Base-by-base conservation (phyloP, 2,329 filamentous ascomycete species). In the Aspergillus persii region DNA sequence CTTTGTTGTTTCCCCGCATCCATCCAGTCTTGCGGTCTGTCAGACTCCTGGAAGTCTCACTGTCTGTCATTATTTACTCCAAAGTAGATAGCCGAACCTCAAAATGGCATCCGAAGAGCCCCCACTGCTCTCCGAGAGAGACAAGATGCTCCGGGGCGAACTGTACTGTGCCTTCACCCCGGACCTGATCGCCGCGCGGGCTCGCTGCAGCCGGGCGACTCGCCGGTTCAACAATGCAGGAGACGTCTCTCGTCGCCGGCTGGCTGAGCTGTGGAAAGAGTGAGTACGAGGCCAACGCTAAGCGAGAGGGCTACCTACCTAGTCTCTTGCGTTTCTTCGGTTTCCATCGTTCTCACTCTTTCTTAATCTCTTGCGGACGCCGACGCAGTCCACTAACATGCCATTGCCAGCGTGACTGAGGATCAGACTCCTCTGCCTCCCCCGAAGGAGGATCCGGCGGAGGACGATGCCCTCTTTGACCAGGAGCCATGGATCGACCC, bases 81-180 rank as follows among this genome's bases (percentile, higher is more conserved):
- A 5, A n/a, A n/a, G 36, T 47, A 9, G 8, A 3, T 11, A 26
- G 15, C 18, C 6, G 11, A 8, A 33, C 18, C 48, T 26, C 30
- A 8, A 39, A 27, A 51, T 57, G 48, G 52, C 44, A 11, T 56
- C 48, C 26, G 39, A 59, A 23, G n/a, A 71, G 67, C 62, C 53
- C 61, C 4, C 53, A 62, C 15, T 57, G 58, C 11, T 69, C 23
- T 36, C 69, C 6, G 70, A 76, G 57, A 71, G 63, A 59, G 68
- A 76, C 44, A 77, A 73, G 55, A 91, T 91, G 87, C 74, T 78
- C 51, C 79, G 81, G 12, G 89, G 89, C 52, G 86, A 94, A 71
- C 81, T 94, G 9, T 93, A 92, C 74, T 83, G 87, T 66, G 86
- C 89, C 47, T 93, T 93, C 69, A 84, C 85, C 0, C 88, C 90